Evolutionary conservation across 305 asterid genomes (phyloP), one percentile per base, ranked within the genome.

Genomic region (Fraxinus platypoda): DNA sequence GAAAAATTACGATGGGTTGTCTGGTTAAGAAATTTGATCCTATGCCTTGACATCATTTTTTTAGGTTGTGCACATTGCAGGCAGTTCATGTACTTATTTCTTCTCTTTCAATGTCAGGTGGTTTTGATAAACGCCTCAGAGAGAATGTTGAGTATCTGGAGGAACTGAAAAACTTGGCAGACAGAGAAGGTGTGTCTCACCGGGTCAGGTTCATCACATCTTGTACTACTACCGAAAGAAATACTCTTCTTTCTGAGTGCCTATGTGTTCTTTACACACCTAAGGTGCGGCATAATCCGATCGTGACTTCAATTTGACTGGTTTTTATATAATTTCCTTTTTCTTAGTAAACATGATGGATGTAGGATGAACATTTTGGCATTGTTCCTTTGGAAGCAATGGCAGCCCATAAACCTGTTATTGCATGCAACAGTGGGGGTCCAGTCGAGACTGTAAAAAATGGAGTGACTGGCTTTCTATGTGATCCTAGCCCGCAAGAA

Each of bases 341-440:
- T 30, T 68, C 79, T 54, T 49, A 74, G 15, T 62, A 54, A 8
- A 46, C 54, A 2, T 12, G 34, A 23, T 68, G 72, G 3, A 11
- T 83, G 75, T 83, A 94, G 98, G 97, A 94, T 38, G 99, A 96
- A 80, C 99, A 96, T 89, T 96, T 96, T 23, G 99, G 99, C 64
- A 96, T 96, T 31, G 99, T 96, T 77, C 99, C 99, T 75, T 19
- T 96, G 83, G 99, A 96, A 85, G 98, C 99, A 46, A 96, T 96
- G 99, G 98, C 98, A 38, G 94, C 98, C 2, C 81, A 90, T 83
- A 94, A 96, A 84, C 98, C 98, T 0, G 98, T 96, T 37, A 90
- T 94, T 30, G 97, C 98, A 8, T 93, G 98, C 88, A 90, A 94
- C 78, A 93, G 97, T 75, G 97, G 97, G 26, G 98, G 98, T 12